Conservation (phyloP, 2,329 filamentous ascomycete species). For the Exserohilum rostratum region DNA sequence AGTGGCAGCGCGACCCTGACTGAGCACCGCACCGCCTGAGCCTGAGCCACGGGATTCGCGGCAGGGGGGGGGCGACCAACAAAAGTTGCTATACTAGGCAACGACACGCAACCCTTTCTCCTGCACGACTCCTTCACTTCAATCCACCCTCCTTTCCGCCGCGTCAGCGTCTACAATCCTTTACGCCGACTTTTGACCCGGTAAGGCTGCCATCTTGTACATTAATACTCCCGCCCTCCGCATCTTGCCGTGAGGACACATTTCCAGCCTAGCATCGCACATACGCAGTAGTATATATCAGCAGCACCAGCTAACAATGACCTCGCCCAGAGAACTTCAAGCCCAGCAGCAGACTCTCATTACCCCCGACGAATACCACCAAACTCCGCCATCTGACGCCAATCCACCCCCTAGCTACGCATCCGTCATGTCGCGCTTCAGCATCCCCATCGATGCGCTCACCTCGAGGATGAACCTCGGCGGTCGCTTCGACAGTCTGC, state of each 20-base stretch:
- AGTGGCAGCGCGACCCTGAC: slow-evolving; percentile 13
- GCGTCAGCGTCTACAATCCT: slow-evolving; percentile 30
- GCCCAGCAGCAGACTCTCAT: slow-evolving; percentile 37
- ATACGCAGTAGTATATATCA: slow-evolving; percentile 4
- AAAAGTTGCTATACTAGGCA: slow-evolving; percentile 7
- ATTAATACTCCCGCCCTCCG: slow-evolving; percentile 9
- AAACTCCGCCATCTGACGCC: slow-evolving; percentile 6
- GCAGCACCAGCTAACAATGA: slow-evolving; percentile 32
- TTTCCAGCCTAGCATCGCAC: slow-evolving; percentile 20
- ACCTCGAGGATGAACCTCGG: slow-evolving; percentile 87
- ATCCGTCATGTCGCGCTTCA: slow-evolving; percentile 77
- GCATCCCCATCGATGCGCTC: slow-evolving; percentile 88
- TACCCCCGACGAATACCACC: slow-evolving; percentile 22
- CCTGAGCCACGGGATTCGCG: slow-evolving; percentile 19
- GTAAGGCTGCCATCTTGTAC: slow-evolving; percentile 39
- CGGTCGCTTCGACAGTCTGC: slow-evolving; percentile 83
- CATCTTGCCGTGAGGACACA: slow-evolving; percentile 35
- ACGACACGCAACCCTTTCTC: slow-evolving; percentile 13
- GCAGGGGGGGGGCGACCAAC: slow-evolving; percentile 20
- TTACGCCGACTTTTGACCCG: slow-evolving; percentile 17
- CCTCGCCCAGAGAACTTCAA: slow-evolving; percentile 35
- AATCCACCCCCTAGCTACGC: slow-evolving; percentile 8
- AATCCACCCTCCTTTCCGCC: slow-evolving; percentile 22
- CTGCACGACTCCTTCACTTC: slow-evolving; percentile 12
- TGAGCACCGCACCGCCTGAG: background rate